Evolutionary conservation across 148 eudicot species (phyloP).

Genomic region (Heliosperma pusillum): DNA sequence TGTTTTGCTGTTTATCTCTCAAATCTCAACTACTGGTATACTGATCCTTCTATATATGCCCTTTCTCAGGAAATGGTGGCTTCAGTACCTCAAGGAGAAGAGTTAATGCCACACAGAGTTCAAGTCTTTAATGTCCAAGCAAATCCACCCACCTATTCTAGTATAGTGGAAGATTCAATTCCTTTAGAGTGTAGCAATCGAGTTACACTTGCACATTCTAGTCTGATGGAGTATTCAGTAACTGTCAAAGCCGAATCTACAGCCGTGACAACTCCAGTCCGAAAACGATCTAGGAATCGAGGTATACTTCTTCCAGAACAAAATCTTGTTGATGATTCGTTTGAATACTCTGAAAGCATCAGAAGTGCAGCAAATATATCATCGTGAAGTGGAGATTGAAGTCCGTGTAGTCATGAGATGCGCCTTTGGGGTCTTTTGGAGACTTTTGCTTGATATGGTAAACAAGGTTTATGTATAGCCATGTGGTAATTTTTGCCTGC

Average conservation of each 20-base stretch:
- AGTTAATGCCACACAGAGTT: conserved; percentile 77
- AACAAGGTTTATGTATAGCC: background rate
- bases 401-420: background rate
- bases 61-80: conserved; percentile 61
- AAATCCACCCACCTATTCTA: conserved; percentile 10
- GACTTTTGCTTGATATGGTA: background rate
- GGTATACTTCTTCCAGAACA: conserved; percentile 81
- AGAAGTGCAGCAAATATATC: conserved; percentile 47
- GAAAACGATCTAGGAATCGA: conserved; percentile 67
- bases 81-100: conserved; percentile 59
- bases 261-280: conserved; percentile 56
- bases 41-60: background rate
- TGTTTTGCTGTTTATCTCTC: background rate
- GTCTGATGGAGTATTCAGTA: conserved; percentile 2
- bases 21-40: background rate
- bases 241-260: conserved; percentile 25
- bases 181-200: conserved; percentile 27
- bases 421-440: background rate
- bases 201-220: conserved; percentile 44
- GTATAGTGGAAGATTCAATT: conserved; percentile 13
- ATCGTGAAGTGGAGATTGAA: background rate
- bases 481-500: too few relatives aligned
- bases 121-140: conserved; percentile 9
- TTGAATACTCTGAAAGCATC: conserved; percentile 50
- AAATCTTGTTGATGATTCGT: conserved; percentile 58